A percentile compares a stretch with the other conserved stretches of the same genome.
These are phyloP conservation scores for Populus pruinosa DNA, from an alignment of 345 rosid species.

Conservation along the genomic window DNA sequence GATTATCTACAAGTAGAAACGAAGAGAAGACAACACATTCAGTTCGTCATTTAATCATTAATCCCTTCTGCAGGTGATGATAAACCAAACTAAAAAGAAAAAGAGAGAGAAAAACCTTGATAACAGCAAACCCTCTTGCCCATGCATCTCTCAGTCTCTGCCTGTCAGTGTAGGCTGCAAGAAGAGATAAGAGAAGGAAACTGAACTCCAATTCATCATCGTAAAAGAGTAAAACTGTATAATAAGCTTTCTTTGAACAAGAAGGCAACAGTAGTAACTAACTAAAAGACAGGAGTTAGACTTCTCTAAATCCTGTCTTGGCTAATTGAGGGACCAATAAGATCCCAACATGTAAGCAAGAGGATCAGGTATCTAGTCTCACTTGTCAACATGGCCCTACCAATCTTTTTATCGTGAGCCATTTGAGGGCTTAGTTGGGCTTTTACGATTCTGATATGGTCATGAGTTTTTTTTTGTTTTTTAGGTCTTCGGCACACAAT, in stretches of 20 bases:
- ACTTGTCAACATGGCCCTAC: not conserved
- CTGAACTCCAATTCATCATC: not conserved
- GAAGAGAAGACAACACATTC: not conserved
- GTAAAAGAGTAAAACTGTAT: no score
- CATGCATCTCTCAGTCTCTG: not conserved
- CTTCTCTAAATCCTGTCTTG: not conserved
- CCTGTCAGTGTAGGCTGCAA: not conserved
- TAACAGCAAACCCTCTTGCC: not conserved
- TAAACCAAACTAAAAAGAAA: not conserved
- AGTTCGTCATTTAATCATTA: not conserved
- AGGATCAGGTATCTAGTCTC: not conserved
- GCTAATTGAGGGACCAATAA: not conserved
- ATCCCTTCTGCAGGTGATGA: not conserved
- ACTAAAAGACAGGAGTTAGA: not conserved
- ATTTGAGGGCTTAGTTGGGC: not conserved
- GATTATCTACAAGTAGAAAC: not conserved
- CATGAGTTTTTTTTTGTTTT: no score
- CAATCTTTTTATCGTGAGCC: not conserved
- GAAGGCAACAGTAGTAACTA: not conserved
- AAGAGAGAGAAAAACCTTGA: not conserved
- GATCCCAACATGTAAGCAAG: not conserved
- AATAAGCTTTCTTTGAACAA: not conserved
- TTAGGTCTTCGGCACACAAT: no score
- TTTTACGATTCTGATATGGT: not conserved
- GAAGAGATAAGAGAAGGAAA: not conserved